A percentile compares a stretch with the other conserved stretches of the same genome.
Evolutionary conservation across 352 stramenopile species (phyloP).

Genomic region (Globisporangium heterothallicum): DNA sequence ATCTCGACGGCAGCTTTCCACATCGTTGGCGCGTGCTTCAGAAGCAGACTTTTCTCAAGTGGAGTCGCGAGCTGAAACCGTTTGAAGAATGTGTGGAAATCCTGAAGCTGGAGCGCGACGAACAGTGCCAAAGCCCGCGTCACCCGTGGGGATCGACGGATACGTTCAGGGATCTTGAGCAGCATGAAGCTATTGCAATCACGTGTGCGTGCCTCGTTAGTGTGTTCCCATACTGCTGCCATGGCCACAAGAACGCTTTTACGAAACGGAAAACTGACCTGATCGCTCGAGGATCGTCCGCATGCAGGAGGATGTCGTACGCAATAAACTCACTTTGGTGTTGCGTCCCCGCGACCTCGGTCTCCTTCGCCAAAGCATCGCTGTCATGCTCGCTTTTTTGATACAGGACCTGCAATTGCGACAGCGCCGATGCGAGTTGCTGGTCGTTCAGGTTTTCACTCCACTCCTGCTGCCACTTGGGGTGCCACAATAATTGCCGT

Average conservation of each 20-base stretch:
- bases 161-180: constrained; percentile 21
- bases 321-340: constrained; percentile 38
- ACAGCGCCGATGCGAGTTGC: constrained; percentile 56
- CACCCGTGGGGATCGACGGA: constrained; percentile 16
- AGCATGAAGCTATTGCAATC: constrained; percentile 20
- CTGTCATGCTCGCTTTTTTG: constrained; percentile 1
- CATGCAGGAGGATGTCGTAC: constrained; percentile 55
- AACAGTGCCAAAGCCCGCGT: constrained; percentile 41
- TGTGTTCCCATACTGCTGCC: no score
- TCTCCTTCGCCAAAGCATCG: not conserved
- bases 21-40: constrained; percentile 35
- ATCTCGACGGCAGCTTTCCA: constrained; percentile 30
- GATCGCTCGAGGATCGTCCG: constrained; percentile 37
- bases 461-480: constrained; percentile 32
- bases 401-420: constrained; percentile 44
- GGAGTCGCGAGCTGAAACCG: constrained; percentile 20
- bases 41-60: constrained; percentile 32
- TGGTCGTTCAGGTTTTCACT: constrained; percentile 70
- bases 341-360: not conserved
- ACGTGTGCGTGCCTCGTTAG: not conserved
- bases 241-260: not conserved
- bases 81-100: constrained; percentile 30
- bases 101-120: constrained; percentile 43
- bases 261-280: constrained; percentile 13
- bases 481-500: constrained; percentile 24